Evolutionary conservation across 352 stramenopile species (phyloP).

Genomic region (Phytophthora capsici): DNA sequence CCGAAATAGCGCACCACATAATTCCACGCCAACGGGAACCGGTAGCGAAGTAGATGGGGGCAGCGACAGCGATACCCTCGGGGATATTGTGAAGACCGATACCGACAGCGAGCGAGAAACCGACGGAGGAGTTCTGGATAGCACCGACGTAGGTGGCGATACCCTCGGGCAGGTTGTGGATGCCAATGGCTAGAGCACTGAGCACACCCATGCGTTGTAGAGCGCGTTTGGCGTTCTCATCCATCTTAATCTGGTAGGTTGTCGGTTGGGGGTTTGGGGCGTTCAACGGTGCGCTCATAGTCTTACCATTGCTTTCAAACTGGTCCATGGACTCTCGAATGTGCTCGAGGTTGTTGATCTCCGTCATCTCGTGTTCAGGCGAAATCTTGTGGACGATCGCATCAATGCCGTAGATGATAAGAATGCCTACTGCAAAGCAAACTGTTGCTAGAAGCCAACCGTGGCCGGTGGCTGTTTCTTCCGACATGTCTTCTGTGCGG

Average conservation of each 20-base stretch:
- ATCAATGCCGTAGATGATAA: conserved; percentile 53
- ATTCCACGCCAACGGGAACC: conserved; percentile 92
- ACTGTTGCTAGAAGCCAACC: conserved; percentile 80
- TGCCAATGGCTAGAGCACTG: not conserved
- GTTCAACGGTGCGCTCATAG: not conserved
- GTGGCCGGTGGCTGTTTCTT: conserved; percentile 39
- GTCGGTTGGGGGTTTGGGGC: not conserved
- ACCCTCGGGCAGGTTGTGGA: not conserved
- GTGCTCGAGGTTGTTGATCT: conserved; percentile 30
- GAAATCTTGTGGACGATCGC: conserved; percentile 41
- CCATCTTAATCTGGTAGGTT: not conserved
- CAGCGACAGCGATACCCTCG: conserved; percentile 35
- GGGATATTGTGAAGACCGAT: not conserved
- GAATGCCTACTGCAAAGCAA: conserved; percentile 87
- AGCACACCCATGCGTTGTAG: not conserved
- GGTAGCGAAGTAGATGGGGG: conserved; percentile 96
- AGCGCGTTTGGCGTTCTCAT: not conserved
- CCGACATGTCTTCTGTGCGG: conserved; percentile 32
- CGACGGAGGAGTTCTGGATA: not conserved
- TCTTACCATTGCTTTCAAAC: conserved; percentile 44
- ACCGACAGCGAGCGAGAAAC: not conserved
- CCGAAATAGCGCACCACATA: conserved; percentile 89
- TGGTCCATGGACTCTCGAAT: conserved; percentile 39
- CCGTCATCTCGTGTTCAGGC: conserved; percentile 38
- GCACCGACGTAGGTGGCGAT: not conserved